Evolutionary conservation across 2,329 filamentous ascomycete genomes (phyloP).

Genomic region (Ascochyta rabiei): DNA sequence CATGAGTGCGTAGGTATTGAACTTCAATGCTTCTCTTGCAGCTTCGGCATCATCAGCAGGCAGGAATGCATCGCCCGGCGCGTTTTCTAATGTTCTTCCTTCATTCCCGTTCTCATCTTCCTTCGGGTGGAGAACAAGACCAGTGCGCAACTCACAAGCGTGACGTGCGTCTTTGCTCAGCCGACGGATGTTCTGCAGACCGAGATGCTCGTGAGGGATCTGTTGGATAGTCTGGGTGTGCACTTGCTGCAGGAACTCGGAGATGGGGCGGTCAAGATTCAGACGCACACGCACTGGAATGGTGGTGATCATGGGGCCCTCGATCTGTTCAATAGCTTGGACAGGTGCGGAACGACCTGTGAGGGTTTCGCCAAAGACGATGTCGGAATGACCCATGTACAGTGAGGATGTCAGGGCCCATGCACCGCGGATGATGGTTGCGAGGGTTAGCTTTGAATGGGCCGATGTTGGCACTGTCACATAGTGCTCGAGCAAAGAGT

Average conservation of each 20-base stretch:
- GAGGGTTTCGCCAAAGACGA: conserved; percentile 66
- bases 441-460: conserved; percentile 53
- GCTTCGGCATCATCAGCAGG: conserved; percentile 63
- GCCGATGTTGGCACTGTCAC: conserved; percentile 42
- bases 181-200: conserved; percentile 64
- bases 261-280: conserved; percentile 51
- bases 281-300: conserved; percentile 62
- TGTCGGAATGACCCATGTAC: conserved; percentile 59
- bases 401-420: conserved; percentile 64
- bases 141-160: conserved; percentile 45
- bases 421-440: conserved; percentile 62
- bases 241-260: conserved; percentile 61
- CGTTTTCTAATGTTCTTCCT: conserved; percentile 22
- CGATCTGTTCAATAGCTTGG: conserved; percentile 58
- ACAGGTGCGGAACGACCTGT: conserved; percentile 60
- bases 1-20: conserved; percentile 67
- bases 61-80: conserved; percentile 59
- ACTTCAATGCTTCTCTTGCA: conserved; percentile 64
- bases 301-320: conserved; percentile 67
- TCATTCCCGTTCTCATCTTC: conserved; percentile 33
- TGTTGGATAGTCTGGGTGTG: conserved; percentile 63
- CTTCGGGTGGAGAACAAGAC: conserved; percentile 48
- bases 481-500: conserved; percentile 60
- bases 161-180: conserved; percentile 42
- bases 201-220: conserved; percentile 69